These are phyloP conservation scores for Puccinia novopanici DNA, from an alignment of 1,284 basidiomycete species.

Conservation along the genomic window DNA sequence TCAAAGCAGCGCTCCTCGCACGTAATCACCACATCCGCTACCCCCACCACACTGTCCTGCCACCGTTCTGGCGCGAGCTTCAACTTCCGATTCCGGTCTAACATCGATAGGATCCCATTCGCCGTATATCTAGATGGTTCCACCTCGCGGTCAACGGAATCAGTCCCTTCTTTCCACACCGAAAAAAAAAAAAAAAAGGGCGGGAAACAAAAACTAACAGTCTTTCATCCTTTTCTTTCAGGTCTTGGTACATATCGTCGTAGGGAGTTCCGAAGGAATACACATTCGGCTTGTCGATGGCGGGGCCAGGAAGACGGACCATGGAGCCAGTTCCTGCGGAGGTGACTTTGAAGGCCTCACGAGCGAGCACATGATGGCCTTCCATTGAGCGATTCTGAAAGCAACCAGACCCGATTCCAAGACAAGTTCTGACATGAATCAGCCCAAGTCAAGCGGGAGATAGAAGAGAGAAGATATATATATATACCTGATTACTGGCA, in stretches of 20 bases:
- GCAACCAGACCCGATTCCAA: not conserved
- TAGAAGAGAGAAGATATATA: no score
- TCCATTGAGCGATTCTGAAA: constrained; percentile 98
- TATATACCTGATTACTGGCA: constrained; percentile 55
- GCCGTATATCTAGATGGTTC: constrained; percentile 79
- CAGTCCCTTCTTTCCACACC: not conserved
- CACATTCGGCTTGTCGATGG: constrained; percentile 96
- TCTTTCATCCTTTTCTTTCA: constrained; percentile 79
- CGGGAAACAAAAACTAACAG: constrained; percentile 66
- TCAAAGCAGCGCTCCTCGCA: constrained; percentile 99
- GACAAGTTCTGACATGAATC: not conserved
- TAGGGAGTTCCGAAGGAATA: constrained; percentile 99
- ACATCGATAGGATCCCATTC: constrained; percentile 94
- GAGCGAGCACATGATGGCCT: constrained; percentile 86
- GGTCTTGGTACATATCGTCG: constrained; percentile 89
- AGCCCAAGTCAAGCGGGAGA: no score
- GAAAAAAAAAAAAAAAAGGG: not conserved
- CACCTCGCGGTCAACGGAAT: not conserved
- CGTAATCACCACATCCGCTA: constrained; percentile 94
- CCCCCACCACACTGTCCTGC: constrained; percentile 78
- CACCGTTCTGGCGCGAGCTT: constrained; percentile 93
- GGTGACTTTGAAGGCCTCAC: constrained; percentile 85
- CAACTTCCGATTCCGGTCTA: constrained; percentile 89
- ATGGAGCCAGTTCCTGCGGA: constrained; percentile 96
- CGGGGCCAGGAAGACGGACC: constrained; percentile 90